phyloP scores from a whole-genome alignment of 2,329 filamentous ascomycete genomes.

The Lecanicillium sp. region DNA sequence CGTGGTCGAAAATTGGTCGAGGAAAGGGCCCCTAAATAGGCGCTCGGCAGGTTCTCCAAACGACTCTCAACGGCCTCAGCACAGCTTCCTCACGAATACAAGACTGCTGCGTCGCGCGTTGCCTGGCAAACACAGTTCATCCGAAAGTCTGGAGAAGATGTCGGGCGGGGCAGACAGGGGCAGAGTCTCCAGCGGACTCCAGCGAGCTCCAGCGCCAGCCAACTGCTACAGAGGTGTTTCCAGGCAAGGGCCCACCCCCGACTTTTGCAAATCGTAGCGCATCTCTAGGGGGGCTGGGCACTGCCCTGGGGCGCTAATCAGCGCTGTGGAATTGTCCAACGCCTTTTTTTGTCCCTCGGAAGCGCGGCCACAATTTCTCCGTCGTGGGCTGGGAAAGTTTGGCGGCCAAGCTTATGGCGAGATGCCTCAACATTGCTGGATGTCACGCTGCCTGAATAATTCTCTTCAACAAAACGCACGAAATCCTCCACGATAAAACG shows the following conservation, averaged over 20 bases:
- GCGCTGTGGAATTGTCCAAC: background rate
- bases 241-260: slow-evolving; percentile 10
- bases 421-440: too few relatives aligned
- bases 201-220: slow-evolving; percentile 4
- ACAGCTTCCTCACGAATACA: too few relatives aligned
- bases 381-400: background rate
- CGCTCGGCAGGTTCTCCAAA: too few relatives aligned
- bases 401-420: too few relatives aligned
- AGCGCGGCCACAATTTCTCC: slow-evolving; percentile 12
- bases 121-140: slow-evolving; percentile 4
- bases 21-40: too few relatives aligned
- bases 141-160: slow-evolving; percentile 10
- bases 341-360: slow-evolving; percentile 1
- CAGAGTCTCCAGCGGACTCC: slow-evolving; percentile 3
- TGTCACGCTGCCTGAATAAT: too few relatives aligned
- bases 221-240: too few relatives aligned
- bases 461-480: too few relatives aligned
- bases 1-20: background rate
- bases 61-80: too few relatives aligned
- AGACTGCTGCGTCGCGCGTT: background rate
- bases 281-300: slow-evolving; percentile 1
- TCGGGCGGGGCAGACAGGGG: background rate
- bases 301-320: slow-evolving; percentile 2
- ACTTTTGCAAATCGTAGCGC: slow-evolving; percentile 7
- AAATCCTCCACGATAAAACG: too few relatives aligned